phyloP scores from a whole-genome alignment of 1,284 basidiomycete genomes.

The Sporisorium exsertum region DNA sequence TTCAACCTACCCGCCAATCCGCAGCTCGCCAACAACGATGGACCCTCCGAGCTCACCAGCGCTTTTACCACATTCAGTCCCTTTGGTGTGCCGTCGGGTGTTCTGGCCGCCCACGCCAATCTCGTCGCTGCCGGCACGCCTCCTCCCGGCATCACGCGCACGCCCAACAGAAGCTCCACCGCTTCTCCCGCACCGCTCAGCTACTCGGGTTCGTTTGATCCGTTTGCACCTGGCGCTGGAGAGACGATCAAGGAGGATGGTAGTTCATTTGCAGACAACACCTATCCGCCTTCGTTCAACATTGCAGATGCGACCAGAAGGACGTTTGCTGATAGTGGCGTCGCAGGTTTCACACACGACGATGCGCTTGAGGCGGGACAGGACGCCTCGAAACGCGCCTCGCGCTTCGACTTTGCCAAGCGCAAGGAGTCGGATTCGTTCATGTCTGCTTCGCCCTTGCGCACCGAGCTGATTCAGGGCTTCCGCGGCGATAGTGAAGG shows the following conservation, averaged over 20 bases:
- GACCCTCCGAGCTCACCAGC: conserved; percentile 36
- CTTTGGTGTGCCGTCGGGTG: conserved; percentile 38
- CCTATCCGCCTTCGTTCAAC: conserved; percentile 45
- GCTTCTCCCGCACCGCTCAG: conserved; percentile 47
- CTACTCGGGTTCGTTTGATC: conserved; percentile 67
- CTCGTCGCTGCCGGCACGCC: conserved; percentile 38
- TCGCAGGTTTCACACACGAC: conserved; percentile 14
- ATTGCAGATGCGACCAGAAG: conserved; percentile 55
- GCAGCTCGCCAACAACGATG: conserved; percentile 33
- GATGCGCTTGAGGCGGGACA: conserved; percentile 27
- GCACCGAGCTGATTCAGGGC: conserved; percentile 39
- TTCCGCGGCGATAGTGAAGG: conserved; percentile 26
- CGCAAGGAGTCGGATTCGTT: conserved; percentile 56
- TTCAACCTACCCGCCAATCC: conserved; percentile 58
- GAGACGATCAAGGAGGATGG: conserved; percentile 49
- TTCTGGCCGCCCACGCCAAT: conserved; percentile 39
- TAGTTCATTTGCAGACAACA: conserved; percentile 34
- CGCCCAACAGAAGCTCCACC: conserved; percentile 45
- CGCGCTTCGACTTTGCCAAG: conserved; percentile 63
- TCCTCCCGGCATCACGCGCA: conserved; percentile 34
- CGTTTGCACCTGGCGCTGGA: conserved; percentile 61
- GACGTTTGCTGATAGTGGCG: conserved; percentile 17
- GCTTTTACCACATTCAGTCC: conserved; percentile 47
- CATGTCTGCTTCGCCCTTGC: conserved; percentile 39
- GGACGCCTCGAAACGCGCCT: conserved; percentile 48